Percentiles rank a stretch among this genome's conserved stretches.
Evolutionary conservation across 441 rosid species (phyloP).

Genomic region (Populus hybrid): DNA sequence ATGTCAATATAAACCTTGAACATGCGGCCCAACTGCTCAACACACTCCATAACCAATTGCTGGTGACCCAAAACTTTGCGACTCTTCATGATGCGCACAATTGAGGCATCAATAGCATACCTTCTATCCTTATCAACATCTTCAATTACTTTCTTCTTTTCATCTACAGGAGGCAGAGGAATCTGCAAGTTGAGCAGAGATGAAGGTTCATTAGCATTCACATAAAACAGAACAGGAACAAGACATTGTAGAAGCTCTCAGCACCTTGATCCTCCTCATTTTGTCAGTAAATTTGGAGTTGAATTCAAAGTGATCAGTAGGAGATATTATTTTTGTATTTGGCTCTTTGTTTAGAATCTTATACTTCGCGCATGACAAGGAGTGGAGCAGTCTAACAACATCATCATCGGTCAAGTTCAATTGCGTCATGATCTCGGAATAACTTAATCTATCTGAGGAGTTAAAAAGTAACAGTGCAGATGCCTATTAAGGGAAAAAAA

Average conservation of each 20-base stretch:
- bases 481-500: constrained; percentile 37
- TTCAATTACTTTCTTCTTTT: constrained; percentile 86
- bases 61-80: constrained; percentile 91
- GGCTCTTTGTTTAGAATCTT: constrained; percentile 72
- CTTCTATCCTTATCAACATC: constrained; percentile 92
- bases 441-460: constrained; percentile 69
- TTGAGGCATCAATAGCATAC: constrained; percentile 91
- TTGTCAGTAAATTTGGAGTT: constrained; percentile 82
- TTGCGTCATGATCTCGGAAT: constrained; percentile 79
- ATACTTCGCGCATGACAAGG: constrained; percentile 90
- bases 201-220: background rate
- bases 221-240: background rate
- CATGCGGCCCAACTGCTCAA: constrained; percentile 93
- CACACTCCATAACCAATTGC: constrained; percentile 85
- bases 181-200: constrained; percentile 41
- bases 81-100: constrained; percentile 96
- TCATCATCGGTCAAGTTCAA: constrained; percentile 86
- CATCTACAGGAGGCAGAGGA: constrained; percentile 95
- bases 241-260: background rate
- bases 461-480: constrained; percentile 86
- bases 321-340: constrained; percentile 39
- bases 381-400: constrained; percentile 86
- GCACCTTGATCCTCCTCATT: constrained; percentile 95
- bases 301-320: constrained; percentile 71
- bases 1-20: constrained; percentile 55